Conservation (phyloP, 1,139 yeast genomes). For the Taphrina deformans region DNA sequence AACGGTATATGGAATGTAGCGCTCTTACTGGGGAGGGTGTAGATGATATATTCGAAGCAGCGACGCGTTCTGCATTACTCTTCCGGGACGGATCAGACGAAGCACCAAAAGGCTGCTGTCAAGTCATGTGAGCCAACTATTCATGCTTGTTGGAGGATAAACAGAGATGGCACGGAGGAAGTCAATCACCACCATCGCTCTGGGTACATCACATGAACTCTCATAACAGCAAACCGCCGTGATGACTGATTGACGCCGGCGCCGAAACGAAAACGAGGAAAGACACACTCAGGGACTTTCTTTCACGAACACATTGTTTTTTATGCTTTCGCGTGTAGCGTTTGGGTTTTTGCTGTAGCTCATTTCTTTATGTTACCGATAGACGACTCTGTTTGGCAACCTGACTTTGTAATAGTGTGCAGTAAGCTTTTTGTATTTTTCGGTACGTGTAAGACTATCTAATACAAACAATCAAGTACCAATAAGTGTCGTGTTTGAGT, state of each 20-base stretch:
- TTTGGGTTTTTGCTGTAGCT: background rate
- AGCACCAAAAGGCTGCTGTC: slow-evolving; percentile 40
- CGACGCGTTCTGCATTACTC: slow-evolving; percentile 50
- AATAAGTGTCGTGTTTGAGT: background rate
- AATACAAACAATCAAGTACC: background rate
- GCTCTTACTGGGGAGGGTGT: slow-evolving; percentile 67
- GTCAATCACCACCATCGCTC: too few relatives aligned
- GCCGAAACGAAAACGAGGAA: background rate
- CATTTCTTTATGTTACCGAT: background rate
- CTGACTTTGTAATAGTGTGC: background rate
- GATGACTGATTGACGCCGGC: too few relatives aligned
- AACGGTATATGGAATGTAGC: slow-evolving; percentile 85
- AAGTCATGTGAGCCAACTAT: slow-evolving; percentile 38
- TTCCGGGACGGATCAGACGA: slow-evolving; percentile 38
- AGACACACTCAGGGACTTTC: background rate
- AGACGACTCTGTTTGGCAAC: background rate
- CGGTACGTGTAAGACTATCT: slow-evolving; percentile 1
- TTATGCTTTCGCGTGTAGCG: background rate
- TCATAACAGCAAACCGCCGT: too few relatives aligned
- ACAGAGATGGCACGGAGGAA: background rate
- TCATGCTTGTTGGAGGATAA: background rate
- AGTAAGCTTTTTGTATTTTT: background rate
- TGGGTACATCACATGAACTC: too few relatives aligned
- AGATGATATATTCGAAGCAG: slow-evolving; percentile 42
- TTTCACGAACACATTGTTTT: background rate